Conservation (phyloP, 2,329 filamentous ascomycete genomes). For the Talaromyces amestolkiae region DNA sequence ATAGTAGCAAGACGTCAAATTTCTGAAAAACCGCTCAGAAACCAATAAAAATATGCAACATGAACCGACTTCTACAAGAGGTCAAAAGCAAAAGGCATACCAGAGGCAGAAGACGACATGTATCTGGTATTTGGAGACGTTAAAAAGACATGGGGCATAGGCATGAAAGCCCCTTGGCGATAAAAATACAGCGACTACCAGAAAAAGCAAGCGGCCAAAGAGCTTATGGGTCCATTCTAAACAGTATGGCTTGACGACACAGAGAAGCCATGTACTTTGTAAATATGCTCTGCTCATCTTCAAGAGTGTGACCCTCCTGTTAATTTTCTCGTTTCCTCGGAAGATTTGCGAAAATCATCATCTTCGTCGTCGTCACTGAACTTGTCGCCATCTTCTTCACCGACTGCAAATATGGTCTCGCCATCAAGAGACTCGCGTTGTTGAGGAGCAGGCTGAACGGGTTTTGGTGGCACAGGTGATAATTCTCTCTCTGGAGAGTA, state of each 20-base stretch:
- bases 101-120: neutral
- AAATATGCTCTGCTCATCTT: neutral
- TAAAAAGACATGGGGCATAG: neutral
- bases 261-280: neutral
- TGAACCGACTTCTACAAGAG: neutral
- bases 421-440: slow-evolving; percentile 69
- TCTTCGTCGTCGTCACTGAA: slow-evolving; percentile 70
- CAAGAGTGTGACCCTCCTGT: slow-evolving; percentile 33
- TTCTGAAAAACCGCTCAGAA: slow-evolving; percentile 9
- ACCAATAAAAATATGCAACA: neutral
- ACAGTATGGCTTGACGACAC: neutral
- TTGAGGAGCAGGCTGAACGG: slow-evolving; percentile 49
- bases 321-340: slow-evolving; percentile 50
- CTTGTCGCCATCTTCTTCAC: slow-evolving; percentile 72
- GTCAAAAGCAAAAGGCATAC: neutral
- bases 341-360: slow-evolving; percentile 51
- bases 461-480: slow-evolving; percentile 49
- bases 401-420: slow-evolving; percentile 94
- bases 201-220: neutral
- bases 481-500: slow-evolving; percentile 35
- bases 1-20: neutral
- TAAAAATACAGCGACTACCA: slow-evolving; percentile 11
- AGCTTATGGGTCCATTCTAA: neutral
- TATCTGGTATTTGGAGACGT: neutral
- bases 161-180: neutral